Percentiles rank a stretch among this genome's conserved stretches.
These are phyloP conservation scores for Deinandra increscens DNA, from an alignment of 129 eudicot species.

Conservation along the genomic window DNA sequence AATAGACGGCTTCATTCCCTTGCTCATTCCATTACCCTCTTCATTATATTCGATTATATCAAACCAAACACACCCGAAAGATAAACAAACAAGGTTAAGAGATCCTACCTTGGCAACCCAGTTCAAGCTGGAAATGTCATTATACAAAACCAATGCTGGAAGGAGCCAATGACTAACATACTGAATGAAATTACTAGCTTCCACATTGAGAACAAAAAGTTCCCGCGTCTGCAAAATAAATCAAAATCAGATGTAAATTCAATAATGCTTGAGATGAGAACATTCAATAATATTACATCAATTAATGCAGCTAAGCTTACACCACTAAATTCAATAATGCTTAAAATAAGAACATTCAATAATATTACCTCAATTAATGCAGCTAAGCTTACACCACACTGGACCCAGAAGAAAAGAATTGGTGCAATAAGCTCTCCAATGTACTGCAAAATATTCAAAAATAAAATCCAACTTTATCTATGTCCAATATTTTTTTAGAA, in stretches of 20 bases:
- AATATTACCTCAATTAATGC: slow-evolving; percentile 82
- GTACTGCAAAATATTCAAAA: slow-evolving; percentile 56
- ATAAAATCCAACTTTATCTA: background rate
- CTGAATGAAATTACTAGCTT: slow-evolving; percentile 69
- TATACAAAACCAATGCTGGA: slow-evolving; percentile 78
- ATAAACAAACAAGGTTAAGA: slow-evolving; percentile 8
- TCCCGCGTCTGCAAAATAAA: slow-evolving; percentile 65
- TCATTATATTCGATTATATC: background rate
- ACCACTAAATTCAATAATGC: slow-evolving; percentile 42
- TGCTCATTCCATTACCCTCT: slow-evolving; percentile 1
- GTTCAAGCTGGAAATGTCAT: slow-evolving; percentile 55
- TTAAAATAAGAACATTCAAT: slow-evolving; percentile 13
- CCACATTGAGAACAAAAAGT: slow-evolving; percentile 75
- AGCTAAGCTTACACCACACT: slow-evolving; percentile 80
- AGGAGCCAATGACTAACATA: slow-evolving; percentile 94
- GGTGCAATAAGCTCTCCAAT: slow-evolving; percentile 89
- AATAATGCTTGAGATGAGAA: slow-evolving; percentile 15
- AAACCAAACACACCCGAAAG: background rate
- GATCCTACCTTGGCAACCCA: slow-evolving; percentile 75
- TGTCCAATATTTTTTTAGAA: slow-evolving; percentile 12
- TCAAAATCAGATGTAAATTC: background rate
- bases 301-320: slow-evolving; percentile 79
- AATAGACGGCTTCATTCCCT: background rate
- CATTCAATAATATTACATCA: slow-evolving; percentile 61
- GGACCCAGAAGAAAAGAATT: slow-evolving; percentile 78